A percentile compares a stretch with the other conserved stretches of the same genome.
phyloP scores from a whole-genome alignment of 148 eudicot species.

The Camellia japonica region DNA sequence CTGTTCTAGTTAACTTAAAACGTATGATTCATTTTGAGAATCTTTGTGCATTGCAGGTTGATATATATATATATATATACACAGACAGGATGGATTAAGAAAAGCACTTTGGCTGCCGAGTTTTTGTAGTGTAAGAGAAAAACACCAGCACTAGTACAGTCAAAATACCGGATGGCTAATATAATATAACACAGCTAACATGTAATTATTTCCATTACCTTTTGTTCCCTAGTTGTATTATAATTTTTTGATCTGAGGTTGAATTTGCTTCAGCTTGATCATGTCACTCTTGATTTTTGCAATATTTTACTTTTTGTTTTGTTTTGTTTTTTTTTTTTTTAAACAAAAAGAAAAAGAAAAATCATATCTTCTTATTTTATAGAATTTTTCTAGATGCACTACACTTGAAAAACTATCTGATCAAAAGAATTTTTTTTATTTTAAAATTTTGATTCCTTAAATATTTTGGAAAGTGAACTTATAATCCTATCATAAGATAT shows the following conservation, averaged over 20 bases:
- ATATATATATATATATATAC: neutral
- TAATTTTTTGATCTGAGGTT: neutral
- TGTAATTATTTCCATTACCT: slow-evolving; percentile 2
- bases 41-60: slow-evolving; percentile 18
- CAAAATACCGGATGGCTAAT: neutral
- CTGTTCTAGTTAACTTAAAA: neutral
- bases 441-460: too few species aligned
- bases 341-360: too few species aligned
- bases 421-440: too few species aligned
- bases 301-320: too few species aligned
- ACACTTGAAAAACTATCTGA: too few species aligned
- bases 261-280: neutral
- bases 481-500: too few species aligned
- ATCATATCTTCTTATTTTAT: too few species aligned
- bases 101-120: slow-evolving; percentile 16
- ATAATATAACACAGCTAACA: neutral
- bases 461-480: too few species aligned
- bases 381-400: too few species aligned
- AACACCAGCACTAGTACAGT: neutral
- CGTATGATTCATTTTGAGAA: neutral
- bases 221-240: neutral
- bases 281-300: too few species aligned
- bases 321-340: too few species aligned
- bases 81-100: neutral
- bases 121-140: slow-evolving; percentile 17